Evolutionary conservation across 352 stramenopile species (phyloP), one percentile per base, ranked within the genome.

Genomic region (Phytophthora tentaculata): DNA sequence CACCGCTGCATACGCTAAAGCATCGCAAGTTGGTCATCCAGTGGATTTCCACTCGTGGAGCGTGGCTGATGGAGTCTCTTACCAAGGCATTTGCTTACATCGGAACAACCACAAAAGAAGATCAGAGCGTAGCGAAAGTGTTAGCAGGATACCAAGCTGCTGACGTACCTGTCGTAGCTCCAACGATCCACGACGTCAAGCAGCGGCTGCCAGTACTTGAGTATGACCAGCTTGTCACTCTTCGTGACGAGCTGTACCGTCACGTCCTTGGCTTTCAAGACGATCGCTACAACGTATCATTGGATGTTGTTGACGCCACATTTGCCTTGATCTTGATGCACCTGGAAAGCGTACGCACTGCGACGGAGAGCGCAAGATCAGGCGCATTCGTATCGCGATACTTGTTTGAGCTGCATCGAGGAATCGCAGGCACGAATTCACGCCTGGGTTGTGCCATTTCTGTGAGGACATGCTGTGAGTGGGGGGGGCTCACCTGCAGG

Each of bases 61-160:
- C 66, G 16, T 69, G 56, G 52, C 23, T 74, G 7, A 39, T 70
- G 2, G 66, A 67, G 6, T 74, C 56, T 0, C 54, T 66, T 3
- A 67, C 56, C 2, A 72, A 78, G 19, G 48, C 56, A 0, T 72
- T 74, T 41, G 70, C 56, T 14, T 72, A 74, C 53, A 74, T 69
- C 10, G 65, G 61, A 16, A 72, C 52, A 3, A 75, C 53, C 5
- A 62, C 59, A 39, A 35, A 45, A 1, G 71, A 73, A 17, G 67
- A 71, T 47, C 59, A 79, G 16, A 56, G 50, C 10, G 63, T 76
- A 3, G 67, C 17, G 0, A 73, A 76, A 41, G 60, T 68, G 1
- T 24, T 74, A 4, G 60, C 45, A 13, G 70, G 56, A 0, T 74
- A 74, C 32, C 1, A 41, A 14, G 24, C 22, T 10, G 17, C 23